Percentiles rank a stretch among this genome's conserved stretches.
These are phyloP conservation scores for Tillandsia fasciculata DNA, from an alignment of 176 grass and related monocot species.

Conservation along the genomic window DNA sequence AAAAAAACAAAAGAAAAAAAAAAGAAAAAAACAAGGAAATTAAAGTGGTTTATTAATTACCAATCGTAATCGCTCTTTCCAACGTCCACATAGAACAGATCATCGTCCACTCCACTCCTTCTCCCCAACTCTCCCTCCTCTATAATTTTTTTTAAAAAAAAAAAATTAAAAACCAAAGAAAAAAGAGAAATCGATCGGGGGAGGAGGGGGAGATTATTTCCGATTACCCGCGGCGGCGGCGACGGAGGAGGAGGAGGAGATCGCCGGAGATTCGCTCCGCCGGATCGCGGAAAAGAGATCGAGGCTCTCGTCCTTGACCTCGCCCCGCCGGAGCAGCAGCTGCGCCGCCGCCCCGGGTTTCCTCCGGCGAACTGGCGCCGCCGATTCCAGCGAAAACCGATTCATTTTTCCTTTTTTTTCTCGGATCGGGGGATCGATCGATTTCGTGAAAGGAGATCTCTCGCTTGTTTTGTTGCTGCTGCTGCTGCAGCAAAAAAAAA, in stretches of 20 bases:
- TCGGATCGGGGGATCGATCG: no score
- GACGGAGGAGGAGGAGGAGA: not conserved
- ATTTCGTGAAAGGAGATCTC: no score
- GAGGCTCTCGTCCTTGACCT: slow-evolving; percentile 1
- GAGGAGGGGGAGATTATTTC: not conserved
- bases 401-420: not conserved
- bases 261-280: not conserved
- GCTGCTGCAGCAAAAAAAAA: no score
- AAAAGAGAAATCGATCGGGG: not conserved
- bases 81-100: slow-evolving; percentile 6
- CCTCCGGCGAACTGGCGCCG: not conserved
- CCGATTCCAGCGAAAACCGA: not conserved
- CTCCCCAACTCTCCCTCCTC: not conserved
- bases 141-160: not conserved
- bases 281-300: not conserved
- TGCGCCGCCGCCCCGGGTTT: not conserved
- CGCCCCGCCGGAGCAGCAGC: not conserved
- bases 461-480: no score
- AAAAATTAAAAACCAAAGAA: not conserved
- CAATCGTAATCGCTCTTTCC: slow-evolving; percentile 16
- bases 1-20: not conserved
- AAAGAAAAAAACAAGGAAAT: not conserved
- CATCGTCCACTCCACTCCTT: slow-evolving; percentile 8
- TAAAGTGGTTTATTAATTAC: not conserved
- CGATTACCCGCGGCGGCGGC: no score